phyloP scores from a whole-genome alignment of 192 early-diverging fungal species.

The Coemansia sp. region DNA sequence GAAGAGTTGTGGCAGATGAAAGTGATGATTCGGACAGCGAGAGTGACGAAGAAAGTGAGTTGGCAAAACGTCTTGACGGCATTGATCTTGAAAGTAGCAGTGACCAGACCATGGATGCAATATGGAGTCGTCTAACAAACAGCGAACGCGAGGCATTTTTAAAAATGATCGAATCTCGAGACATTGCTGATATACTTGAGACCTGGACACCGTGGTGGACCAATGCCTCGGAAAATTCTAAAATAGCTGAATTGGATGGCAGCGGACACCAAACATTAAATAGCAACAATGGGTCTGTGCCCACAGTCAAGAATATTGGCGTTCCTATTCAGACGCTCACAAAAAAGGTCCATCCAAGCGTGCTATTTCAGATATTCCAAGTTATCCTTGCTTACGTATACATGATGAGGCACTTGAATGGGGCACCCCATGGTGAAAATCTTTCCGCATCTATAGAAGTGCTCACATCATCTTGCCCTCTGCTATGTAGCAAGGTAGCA shows the following conservation, averaged over 20 bases:
- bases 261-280: too few relatives aligned
- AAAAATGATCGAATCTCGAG: conserved; percentile 6
- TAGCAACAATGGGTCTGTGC: too few relatives aligned
- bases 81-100: conserved; percentile 14
- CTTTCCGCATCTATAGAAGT: conserved; percentile 9
- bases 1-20: background rate
- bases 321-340: conserved; percentile 24
- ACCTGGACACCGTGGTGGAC: conserved; percentile 46
- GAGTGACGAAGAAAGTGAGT: background rate
- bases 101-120: conserved; percentile 2
- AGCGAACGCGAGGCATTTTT: conserved; percentile 24
- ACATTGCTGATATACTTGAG: conserved; percentile 12
- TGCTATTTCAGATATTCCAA: conserved; percentile 39
- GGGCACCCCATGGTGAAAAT: conserved; percentile 23
- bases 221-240: background rate
- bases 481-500: conserved; percentile 18
- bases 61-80: conserved; percentile 23
- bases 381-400: conserved; percentile 38
- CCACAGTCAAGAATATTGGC: too few relatives aligned
- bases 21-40: background rate
- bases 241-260: conserved; percentile 2
- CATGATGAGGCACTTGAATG: conserved; percentile 45
- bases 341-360: conserved; percentile 41
- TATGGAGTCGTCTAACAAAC: conserved; percentile 31
- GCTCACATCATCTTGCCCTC: conserved; percentile 14